Conservation (phyloP, 2,329 filamentous ascomycete species). For the Diaporthe citri region DNA sequence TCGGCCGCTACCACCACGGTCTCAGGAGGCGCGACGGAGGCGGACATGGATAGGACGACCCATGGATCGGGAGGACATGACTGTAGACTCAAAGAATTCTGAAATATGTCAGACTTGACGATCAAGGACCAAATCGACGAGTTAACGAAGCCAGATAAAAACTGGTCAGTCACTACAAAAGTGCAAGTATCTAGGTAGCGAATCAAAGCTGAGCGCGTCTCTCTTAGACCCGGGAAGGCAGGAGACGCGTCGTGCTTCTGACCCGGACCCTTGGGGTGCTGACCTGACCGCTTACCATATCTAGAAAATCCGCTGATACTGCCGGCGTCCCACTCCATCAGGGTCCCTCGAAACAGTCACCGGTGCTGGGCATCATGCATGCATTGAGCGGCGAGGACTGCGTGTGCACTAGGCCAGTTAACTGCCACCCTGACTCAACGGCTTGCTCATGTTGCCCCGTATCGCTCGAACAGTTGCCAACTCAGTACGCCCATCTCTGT, state of each 20-base stretch:
- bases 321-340: constrained; percentile 26
- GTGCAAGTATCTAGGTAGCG: no score
- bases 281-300: constrained; percentile 18
- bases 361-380: constrained; percentile 19
- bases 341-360: constrained; percentile 30
- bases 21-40: constrained; percentile 13
- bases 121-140: neutral
- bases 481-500: neutral
- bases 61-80: constrained; percentile 21
- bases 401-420: neutral
- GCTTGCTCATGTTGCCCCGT: constrained; percentile 28
- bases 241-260: constrained; percentile 24
- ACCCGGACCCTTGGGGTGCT: neutral
- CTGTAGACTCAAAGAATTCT: neutral
- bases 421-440: neutral
- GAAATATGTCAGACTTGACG: neutral
- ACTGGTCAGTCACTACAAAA: no score
- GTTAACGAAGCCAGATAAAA: neutral
- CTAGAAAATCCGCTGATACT: neutral
- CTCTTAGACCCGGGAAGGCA: neutral
- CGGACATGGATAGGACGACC: constrained; percentile 27
- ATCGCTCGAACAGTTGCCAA: constrained; percentile 33
- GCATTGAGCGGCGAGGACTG: neutral
- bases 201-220: neutral
- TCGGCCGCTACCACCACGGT: constrained; percentile 44